Evolutionary conservation across 768 basidiomycete species (phyloP).

Genomic region (Fistulinella prunicolor): DNA sequence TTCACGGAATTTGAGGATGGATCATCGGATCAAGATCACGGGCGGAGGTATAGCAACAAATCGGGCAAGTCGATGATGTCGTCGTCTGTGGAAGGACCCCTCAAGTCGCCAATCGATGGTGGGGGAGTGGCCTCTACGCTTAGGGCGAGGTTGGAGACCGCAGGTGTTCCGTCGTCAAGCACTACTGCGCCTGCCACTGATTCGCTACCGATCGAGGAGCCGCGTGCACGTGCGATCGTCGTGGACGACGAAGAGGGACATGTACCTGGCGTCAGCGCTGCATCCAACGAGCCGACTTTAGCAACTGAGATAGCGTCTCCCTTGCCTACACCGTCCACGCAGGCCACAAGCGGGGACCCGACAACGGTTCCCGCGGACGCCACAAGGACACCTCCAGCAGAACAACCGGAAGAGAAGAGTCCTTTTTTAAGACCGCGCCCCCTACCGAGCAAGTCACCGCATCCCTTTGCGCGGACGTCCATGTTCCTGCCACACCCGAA

Average conservation of each 20-base stretch:
- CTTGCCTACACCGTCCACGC: conserved; percentile 1
- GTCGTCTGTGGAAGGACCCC: conserved; percentile 11
- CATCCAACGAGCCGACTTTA: background rate
- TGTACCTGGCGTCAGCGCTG: conserved; percentile 6
- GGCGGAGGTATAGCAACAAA: conserved; percentile 16
- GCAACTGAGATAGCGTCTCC: conserved; percentile 14
- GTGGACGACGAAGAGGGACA: conserved; percentile 16
- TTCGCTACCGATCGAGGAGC: background rate
- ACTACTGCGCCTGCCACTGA: background rate
- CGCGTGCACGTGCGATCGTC: conserved; percentile 9
- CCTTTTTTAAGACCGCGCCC: conserved; percentile 29
- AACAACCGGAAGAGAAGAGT: conserved; percentile 9
- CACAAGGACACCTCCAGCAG: conserved; percentile 5
- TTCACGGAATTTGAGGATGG: conserved; percentile 30
- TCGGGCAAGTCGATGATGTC: conserved; percentile 15
- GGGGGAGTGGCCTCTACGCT: conserved; percentile 18
- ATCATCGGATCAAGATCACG: conserved; percentile 23
- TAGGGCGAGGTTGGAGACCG: conserved; percentile 16
- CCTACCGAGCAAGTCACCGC: conserved; percentile 13
- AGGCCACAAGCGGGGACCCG: conserved; percentile 12
- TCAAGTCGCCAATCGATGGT: conserved; percentile 11
- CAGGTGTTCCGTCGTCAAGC: background rate
- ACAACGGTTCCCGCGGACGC: conserved; percentile 17
- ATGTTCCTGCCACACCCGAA: conserved; percentile 55
- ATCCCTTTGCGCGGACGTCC: conserved; percentile 36